Evolutionary conservation across 805 yeast genomes (phyloP).

Genomic region (Starmerella vaccinii): DNA sequence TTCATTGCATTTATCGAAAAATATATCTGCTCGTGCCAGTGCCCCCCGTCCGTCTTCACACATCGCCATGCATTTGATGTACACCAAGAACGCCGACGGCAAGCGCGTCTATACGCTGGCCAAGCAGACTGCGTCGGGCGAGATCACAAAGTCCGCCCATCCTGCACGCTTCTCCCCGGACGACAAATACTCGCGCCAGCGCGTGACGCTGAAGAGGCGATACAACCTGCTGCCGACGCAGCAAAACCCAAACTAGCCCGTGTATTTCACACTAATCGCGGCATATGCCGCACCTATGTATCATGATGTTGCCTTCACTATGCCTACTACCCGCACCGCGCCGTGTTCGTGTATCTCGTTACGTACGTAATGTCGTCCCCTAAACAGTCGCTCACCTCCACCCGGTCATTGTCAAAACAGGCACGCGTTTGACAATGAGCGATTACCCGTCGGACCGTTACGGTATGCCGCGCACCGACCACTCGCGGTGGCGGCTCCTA

Average conservation of each 20-base stretch:
- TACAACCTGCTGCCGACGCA: slow-evolving; percentile 80
- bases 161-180: slow-evolving; percentile 99
- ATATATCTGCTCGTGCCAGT: background rate
- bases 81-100: slow-evolving; percentile 88
- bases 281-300: no score
- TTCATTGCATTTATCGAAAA: background rate
- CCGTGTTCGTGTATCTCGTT: background rate
- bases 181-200: slow-evolving; percentile 97
- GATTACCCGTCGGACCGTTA: slow-evolving; percentile 49
- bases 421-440: background rate
- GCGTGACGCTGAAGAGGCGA: slow-evolving; percentile 96
- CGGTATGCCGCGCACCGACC: slow-evolving; percentile 60
- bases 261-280: no score
- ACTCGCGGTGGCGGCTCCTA: slow-evolving; percentile 60
- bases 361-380: slow-evolving; percentile 3
- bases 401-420: background rate
- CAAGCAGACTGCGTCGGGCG: slow-evolving; percentile 73
- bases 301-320: no score
- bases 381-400: background rate
- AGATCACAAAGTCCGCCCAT: slow-evolving; percentile 96
- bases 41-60: background rate
- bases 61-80: slow-evolving; percentile 89
- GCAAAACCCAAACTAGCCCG: slow-evolving; percentile 30
- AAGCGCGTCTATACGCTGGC: slow-evolving; percentile 89
- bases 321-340: background rate